Evolutionary conservation across 345 rosid genomes (phyloP), one percentile per base, ranked within the genome.

Genomic region (Hevea brasiliensis): DNA sequence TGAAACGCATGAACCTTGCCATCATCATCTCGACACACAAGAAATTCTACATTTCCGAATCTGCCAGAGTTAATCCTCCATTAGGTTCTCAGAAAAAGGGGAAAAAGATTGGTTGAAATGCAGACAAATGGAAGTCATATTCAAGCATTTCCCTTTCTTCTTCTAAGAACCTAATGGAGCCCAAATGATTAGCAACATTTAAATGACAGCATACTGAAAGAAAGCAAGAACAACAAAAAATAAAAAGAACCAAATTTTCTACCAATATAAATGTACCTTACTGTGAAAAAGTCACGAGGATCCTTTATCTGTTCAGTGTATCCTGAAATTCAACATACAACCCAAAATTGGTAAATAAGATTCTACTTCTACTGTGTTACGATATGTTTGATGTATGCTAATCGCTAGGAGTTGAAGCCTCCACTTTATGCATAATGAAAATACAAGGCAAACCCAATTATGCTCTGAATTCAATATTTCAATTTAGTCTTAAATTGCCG

Each of bases 1-100:
- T 94, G 97, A 78, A 90, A 92, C 68, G 92, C 97, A 67, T 37
- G 81, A 65, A 92, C 50, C 78, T 84, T 82, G 9, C 96, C 96
- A 51, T 77, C 61, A 26, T 85, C 96, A 79, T 90, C 93, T 63
- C 89, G 78, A 64, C 97, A 94, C 61, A 94, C 97, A 73, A 92
- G 81, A 75, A 72, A 94, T 61, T 94, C 93, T 32, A 90, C 85
- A 50, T 86, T 76, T 63, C 97, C 97, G 74, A 94, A 72, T 83
- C 98, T 91, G 85, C 76, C 69, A 70, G 0, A 44, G 35, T 67
- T 41, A 35, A 73, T 42, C n/a, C 27, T 55, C 81, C 67, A 68
- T 73, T 79, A 65, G 62, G 61, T 41, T 68, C 24, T 45, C 55
- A 58, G 24, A 61, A 44, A 62, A 11, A 48, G 7, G 37, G 55